Conservation (phyloP, 2,329 filamentous ascomycete genomes). For the Daldinia sp. region DNA sequence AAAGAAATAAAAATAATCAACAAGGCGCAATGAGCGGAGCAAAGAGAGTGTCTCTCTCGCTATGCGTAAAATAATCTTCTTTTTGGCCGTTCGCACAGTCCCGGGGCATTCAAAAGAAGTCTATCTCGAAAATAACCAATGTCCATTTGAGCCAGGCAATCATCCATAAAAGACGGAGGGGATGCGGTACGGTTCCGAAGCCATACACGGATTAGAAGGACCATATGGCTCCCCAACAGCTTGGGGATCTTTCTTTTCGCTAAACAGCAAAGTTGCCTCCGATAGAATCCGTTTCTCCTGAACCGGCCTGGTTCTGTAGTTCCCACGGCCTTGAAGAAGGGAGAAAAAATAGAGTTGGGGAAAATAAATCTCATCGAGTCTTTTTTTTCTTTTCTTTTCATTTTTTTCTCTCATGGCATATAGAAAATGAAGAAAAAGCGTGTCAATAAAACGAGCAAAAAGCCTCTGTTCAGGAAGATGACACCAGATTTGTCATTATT, state of each 20-base stretch:
- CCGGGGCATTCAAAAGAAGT: slow-evolving; percentile 37
- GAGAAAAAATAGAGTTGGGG: slow-evolving; percentile 13
- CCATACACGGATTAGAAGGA: slow-evolving; percentile 21
- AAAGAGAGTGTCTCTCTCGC: slow-evolving; percentile 1
- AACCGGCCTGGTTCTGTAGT: slow-evolving; percentile 49
- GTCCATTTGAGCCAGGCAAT: slow-evolving; percentile 27
- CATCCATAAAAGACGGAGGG: slow-evolving; percentile 3
- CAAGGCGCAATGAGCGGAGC: slow-evolving; percentile 10
- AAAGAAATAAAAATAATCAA: slow-evolving; percentile 19
- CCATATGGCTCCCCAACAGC: slow-evolving; percentile 16
- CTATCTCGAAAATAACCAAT: slow-evolving; percentile 40
- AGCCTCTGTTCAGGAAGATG: slow-evolving; percentile 39
- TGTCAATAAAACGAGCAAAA: slow-evolving; percentile 30
- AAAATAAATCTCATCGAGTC: slow-evolving; percentile 37
- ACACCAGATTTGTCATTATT: slow-evolving; percentile 40
- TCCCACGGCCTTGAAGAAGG: slow-evolving; percentile 30
- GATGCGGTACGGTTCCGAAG: slow-evolving; percentile 17
- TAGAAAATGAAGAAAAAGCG: slow-evolving; percentile 40
- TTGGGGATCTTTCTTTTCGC: slow-evolving; percentile 13
- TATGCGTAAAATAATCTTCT: slow-evolving; percentile 21
- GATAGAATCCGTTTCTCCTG: slow-evolving; percentile 41
- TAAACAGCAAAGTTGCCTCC: slow-evolving; percentile 43
- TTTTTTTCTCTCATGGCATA: slow-evolving; percentile 22
- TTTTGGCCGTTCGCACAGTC: slow-evolving; percentile 29
- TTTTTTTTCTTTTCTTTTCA: slow-evolving; percentile 36